These are phyloP conservation scores for Aureobasidium sp. DNA, from an alignment of 2,329 filamentous ascomycete genomes.

Conservation along the genomic window DNA sequence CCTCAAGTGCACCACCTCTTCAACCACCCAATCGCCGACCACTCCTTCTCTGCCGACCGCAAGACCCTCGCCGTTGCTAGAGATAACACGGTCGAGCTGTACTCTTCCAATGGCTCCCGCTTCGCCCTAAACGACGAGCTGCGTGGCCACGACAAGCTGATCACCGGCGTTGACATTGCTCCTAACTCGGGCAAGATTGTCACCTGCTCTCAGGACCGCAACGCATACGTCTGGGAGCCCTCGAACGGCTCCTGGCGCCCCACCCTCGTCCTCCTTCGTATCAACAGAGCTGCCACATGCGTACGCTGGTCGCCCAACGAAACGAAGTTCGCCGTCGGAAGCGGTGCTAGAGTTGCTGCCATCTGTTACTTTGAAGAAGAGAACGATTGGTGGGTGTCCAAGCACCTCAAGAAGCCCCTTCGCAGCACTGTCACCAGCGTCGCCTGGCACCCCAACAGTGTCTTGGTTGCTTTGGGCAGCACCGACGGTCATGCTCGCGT, in stretches of 20 bases:
- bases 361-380: slow-evolving; percentile 99
- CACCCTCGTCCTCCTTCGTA: slow-evolving; percentile 89
- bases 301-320: slow-evolving; percentile 96
- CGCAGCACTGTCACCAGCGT: slow-evolving; percentile 93
- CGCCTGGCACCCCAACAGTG: slow-evolving; percentile 95
- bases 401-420: slow-evolving; percentile 98
- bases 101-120: slow-evolving; percentile 60
- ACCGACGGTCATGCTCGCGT: slow-evolving; percentile 95
- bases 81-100: slow-evolving; percentile 85
- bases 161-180: slow-evolving; percentile 94
- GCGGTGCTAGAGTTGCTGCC: slow-evolving; percentile 88
- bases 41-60: slow-evolving; percentile 93
- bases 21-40: slow-evolving; percentile 91
- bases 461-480: slow-evolving; percentile 88
- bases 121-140: slow-evolving; percentile 87
- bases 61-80: slow-evolving; percentile 82
- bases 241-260: slow-evolving; percentile 84
- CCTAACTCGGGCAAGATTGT: slow-evolving; percentile 87
- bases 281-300: slow-evolving; percentile 93
- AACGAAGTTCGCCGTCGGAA: slow-evolving; percentile 95
- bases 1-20: slow-evolving; percentile 96
- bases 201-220: slow-evolving; percentile 95
- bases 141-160: slow-evolving; percentile 92
- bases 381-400: slow-evolving; percentile 99
- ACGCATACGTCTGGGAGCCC: slow-evolving; percentile 96